Base-by-base conservation (phyloP, 306 rosid species). In the Abrus pulchellus region DNA sequence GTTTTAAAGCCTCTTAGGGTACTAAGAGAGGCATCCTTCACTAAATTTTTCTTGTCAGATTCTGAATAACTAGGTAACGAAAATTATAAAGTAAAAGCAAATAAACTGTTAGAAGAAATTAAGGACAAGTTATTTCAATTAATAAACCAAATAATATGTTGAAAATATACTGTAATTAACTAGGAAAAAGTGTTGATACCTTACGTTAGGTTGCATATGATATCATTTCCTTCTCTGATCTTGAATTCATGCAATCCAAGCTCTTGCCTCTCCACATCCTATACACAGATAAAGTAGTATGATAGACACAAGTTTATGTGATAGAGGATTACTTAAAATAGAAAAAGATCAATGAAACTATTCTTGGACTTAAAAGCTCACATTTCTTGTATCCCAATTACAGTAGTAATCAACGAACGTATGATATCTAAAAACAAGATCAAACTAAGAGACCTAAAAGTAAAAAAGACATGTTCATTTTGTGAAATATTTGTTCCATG, bases 11-110 rank as follows among this genome's bases (percentile, higher is more conserved):
- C 71, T 93, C 96, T 87, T 29, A 87, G 86, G 33, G 97, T 92
- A 53, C 92, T 94, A 93, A 93, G 84, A 44, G 94, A 89, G 52
- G 96, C 96, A 74, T 90, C 92, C 73, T 89, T 89, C 81, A 90
- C 97, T 5, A 89, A 87, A 81, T 89, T 90, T 62, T 89, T 88
- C 97, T 85, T 88, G 89, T 86, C 96, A 49, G 92, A 93, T 66
- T 91, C 94, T 11, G 90, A 93, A 77, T 88, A 89, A 9, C 97
- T 92, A 87, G 81, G 53, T 45, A 76, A 85, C 30, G 20, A 33
- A 48, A 72, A 54, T 72, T 33, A 30, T 30, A 20, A 68, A 79
- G 52, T 9, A 10, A 56, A 57, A 48, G 63, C 13, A 61, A 9
- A 41, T 48, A 49, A 49, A 14, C 40, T 30, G 12, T 9, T 6